These are phyloP conservation scores for Ambrosia hybrid DNA, from an alignment of 140 eudicot genomes.

Conservation along the genomic window DNA sequence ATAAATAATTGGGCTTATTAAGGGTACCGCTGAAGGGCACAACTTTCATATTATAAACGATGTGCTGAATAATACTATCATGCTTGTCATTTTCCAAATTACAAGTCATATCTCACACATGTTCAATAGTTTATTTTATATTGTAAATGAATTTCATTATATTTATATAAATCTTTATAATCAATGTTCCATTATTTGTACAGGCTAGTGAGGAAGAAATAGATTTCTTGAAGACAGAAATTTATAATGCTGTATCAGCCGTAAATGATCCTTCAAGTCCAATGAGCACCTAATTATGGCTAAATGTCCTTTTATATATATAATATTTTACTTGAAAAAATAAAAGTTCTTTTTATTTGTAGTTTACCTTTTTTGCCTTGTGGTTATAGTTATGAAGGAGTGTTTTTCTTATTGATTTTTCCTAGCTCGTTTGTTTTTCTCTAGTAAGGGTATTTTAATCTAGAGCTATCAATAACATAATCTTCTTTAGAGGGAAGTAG, in stretches of 20 bases:
- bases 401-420: constrained; percentile 28
- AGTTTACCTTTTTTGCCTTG: constrained; percentile 21
- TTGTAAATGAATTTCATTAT: background rate
- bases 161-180: background rate
- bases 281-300: constrained; percentile 40
- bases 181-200: background rate
- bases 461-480: constrained; percentile 29
- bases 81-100: background rate
- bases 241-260: constrained; percentile 57
- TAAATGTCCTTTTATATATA: too few species aligned
- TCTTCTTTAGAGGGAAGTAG: background rate
- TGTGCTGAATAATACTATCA: background rate
- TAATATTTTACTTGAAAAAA: background rate
- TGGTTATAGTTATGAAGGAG: background rate
- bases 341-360: background rate
- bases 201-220: constrained; percentile 76
- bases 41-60: background rate
- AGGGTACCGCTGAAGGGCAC: background rate
- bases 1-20: background rate
- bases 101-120: background rate
- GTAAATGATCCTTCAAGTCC: constrained; percentile 57
- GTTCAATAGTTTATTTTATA: background rate
- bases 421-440: constrained; percentile 26
- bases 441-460: constrained; percentile 6
- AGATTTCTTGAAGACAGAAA: constrained; percentile 55